These are phyloP conservation scores for Phaeophleospora eucalypticola DNA, from an alignment of 2,329 filamentous ascomycete species.

Conservation along the genomic window DNA sequence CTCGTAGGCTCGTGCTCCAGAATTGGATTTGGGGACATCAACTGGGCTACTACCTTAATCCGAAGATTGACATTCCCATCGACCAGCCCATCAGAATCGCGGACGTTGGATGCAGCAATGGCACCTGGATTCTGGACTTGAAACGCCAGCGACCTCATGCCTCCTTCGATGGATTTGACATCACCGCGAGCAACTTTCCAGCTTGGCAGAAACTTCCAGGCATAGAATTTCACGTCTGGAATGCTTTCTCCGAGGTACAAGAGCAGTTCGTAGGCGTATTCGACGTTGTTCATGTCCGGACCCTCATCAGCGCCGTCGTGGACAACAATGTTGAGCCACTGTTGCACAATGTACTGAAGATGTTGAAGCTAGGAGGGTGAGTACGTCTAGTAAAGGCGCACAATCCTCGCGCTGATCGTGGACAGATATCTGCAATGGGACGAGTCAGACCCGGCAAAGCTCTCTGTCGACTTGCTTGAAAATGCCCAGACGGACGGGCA, in stretches of 20 bases:
- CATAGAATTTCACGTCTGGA: constrained; percentile 10
- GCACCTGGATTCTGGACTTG: constrained; percentile 16
- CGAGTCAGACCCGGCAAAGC: constrained; percentile 7
- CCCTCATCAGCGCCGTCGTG: constrained; percentile 10
- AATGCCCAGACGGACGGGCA: not conserved
- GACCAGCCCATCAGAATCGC: constrained; percentile 11
- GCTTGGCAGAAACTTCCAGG: constrained; percentile 6
- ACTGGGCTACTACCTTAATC: constrained; percentile 14
- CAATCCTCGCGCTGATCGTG: not conserved
- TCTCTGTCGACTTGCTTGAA: not conserved
- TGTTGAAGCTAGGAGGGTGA: constrained; percentile 17
- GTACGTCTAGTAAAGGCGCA: not conserved
- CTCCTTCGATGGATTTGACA: constrained; percentile 14
- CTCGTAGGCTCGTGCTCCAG: constrained; percentile 11
- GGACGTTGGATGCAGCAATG: constrained; percentile 17
- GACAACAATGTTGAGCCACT: constrained; percentile 16
- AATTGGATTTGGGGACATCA: constrained; percentile 16
- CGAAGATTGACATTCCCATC: constrained; percentile 8
- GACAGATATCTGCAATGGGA: constrained; percentile 18
- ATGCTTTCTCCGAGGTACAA: constrained; percentile 11
- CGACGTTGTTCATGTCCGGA: constrained; percentile 13
- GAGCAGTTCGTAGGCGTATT: constrained; percentile 8
- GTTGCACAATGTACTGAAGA: constrained; percentile 9
- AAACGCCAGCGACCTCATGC: constrained; percentile 9
- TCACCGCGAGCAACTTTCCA: constrained; percentile 9